These are phyloP conservation scores for Moesziomyces sp. DNA, from an alignment of 1,284 basidiomycete genomes.

Conservation along the genomic window DNA sequence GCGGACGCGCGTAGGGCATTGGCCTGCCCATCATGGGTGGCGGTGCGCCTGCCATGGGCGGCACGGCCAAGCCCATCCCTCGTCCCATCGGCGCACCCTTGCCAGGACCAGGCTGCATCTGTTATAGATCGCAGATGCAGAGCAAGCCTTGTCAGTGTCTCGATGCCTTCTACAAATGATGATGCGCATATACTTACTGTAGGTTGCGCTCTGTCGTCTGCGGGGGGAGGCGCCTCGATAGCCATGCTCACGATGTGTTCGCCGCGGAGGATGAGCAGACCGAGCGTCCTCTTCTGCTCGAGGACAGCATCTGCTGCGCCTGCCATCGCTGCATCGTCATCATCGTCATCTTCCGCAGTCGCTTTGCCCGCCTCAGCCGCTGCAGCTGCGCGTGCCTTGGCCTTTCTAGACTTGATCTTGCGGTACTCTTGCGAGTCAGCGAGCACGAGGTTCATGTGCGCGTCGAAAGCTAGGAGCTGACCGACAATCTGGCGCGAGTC, in stretches of 20 bases:
- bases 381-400: constrained; percentile 35
- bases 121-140: constrained; percentile 6
- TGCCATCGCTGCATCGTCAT: constrained; percentile 45
- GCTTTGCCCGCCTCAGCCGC: constrained; percentile 45
- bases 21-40: constrained; percentile 70
- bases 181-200: constrained; percentile 68
- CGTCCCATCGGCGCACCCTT: constrained; percentile 94
- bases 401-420: constrained; percentile 61
- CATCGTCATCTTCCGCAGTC: constrained; percentile 47
- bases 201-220: constrained; percentile 88
- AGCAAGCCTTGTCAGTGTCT: not conserved
- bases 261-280: constrained; percentile 93
- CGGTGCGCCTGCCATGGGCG: constrained; percentile 71
- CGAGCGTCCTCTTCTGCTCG: constrained; percentile 95
- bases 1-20: constrained; percentile 70
- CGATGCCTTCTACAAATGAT: not conserved
- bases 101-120: constrained; percentile 87
- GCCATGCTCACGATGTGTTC: constrained; percentile 95
- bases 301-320: constrained; percentile 72
- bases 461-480: constrained; percentile 99
- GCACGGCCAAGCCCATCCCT: constrained; percentile 91
- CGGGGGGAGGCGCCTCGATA: constrained; percentile 94
- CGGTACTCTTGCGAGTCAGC: constrained; percentile 75
- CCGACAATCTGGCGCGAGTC: constrained; percentile 94
- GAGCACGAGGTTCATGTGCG: constrained; percentile 99